Base-by-base conservation (phyloP, 257 asterid species). In the Primulina tabacum region DNA sequence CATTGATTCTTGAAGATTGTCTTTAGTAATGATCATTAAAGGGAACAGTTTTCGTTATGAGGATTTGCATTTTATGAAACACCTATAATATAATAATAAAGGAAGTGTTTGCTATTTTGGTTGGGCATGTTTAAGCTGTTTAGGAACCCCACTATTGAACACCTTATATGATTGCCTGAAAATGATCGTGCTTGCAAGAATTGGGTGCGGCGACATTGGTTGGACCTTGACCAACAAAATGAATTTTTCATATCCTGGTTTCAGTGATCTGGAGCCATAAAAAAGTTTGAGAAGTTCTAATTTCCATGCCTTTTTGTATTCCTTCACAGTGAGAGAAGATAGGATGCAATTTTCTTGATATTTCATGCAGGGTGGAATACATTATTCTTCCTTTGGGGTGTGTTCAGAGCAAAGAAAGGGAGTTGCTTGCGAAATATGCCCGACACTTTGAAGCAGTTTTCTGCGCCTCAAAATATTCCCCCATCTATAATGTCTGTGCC, bases 351-450 rank as follows among this genome's bases (percentile, higher is more conserved):
- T 62, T 70, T 53, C 61, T 43, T 66, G 35, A 26, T 70, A 57
- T 74, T 53, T 50, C 65, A 14, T 75, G 81, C 88, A 92, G 98
- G 96, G 73, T 93, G 97, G 96, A 88, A 93, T 81, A 83, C 76
- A 87, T 59, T 87, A 65, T 86, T 80, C 86, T 93, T 85, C 80
- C 70, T 93, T 43, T 90, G 98, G 98, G 98, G 96, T 58, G 96
- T 89, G 68, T 90, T 92, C 70, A 85, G 92, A 80, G 97, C 85
- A 69, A 92, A 84, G 84, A 87, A 78, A 69, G 80, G 75, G 62
- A 70, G 78, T 72, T 71, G 77, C 82, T 77, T 72, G 64, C 84
- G 67, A 68, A 80, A 67, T 58, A 74, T 79, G 62, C 84, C 73
- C 32, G 82, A 80, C 34, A 69, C 87, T 29, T 34, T 70, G 64